Evolutionary conservation across 2,329 filamentous ascomycete genomes (phyloP).

Genomic region (Alternaria novae-zelandiae): DNA sequence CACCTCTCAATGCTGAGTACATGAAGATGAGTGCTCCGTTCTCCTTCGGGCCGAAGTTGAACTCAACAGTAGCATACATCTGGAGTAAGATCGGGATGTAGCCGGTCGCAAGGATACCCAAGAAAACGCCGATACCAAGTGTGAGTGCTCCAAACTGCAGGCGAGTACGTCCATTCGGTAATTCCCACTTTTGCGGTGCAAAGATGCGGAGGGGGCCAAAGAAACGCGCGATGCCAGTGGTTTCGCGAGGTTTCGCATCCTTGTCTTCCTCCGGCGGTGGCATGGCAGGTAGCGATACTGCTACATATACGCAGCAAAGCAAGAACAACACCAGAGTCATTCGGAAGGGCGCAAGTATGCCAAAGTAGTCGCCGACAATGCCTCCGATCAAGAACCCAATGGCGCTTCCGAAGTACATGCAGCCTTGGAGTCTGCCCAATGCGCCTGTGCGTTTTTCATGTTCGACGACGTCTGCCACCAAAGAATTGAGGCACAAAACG

Average conservation of each 20-base stretch:
- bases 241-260: constrained; percentile 24
- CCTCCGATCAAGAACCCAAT: constrained; percentile 71
- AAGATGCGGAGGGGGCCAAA: constrained; percentile 70
- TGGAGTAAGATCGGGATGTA: constrained; percentile 67
- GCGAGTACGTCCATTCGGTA: constrained; percentile 57
- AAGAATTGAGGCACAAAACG: constrained; percentile 71
- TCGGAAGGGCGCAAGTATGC: constrained; percentile 69
- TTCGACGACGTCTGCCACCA: constrained; percentile 69
- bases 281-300: constrained; percentile 57
- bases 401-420: constrained; percentile 70
- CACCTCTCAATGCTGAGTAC: constrained; percentile 53
- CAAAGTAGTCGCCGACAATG: constrained; percentile 67
- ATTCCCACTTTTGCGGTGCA: constrained; percentile 61
- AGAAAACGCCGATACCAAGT: constrained; percentile 69
- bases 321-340: constrained; percentile 65
- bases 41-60: constrained; percentile 53
- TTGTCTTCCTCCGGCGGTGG: constrained; percentile 48
- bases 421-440: constrained; percentile 70
- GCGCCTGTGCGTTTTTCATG: constrained; percentile 67
- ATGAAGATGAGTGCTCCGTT: constrained; percentile 56
- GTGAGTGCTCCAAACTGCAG: constrained; percentile 69
- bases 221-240: constrained; percentile 59
- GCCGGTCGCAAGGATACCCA: constrained; percentile 72
- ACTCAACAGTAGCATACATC: constrained; percentile 56
- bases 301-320: constrained; percentile 51